phyloP scores from a whole-genome alignment of 2,329 filamentous ascomycete genomes.

The Kalaharituber pfeilii region DNA sequence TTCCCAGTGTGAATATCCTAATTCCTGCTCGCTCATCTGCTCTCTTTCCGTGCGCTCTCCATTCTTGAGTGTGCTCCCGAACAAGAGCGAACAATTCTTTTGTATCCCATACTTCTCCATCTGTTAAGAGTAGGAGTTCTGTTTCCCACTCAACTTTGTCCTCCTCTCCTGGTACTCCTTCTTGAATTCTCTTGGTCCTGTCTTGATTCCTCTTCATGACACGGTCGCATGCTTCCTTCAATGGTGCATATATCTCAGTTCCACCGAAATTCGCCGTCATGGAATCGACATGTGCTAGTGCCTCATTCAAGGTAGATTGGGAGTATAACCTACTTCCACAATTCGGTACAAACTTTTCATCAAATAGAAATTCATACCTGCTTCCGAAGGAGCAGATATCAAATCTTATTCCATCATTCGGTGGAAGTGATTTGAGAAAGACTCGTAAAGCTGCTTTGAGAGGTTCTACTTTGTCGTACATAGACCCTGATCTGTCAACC shows the following conservation, averaged over 20 bases:
- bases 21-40: conserved; percentile 22
- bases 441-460: conserved; percentile 41
- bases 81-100: conserved; percentile 32
- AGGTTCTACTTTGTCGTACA: conserved; percentile 38
- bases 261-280: conserved; percentile 37
- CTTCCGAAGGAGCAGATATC: conserved; percentile 53
- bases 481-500: conserved; percentile 54
- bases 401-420: conserved; percentile 40
- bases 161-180: not conserved
- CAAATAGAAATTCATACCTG: conserved; percentile 32
- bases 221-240: conserved; percentile 26
- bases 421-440: conserved; percentile 47
- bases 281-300: conserved; percentile 29
- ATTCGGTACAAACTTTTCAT: conserved; percentile 15
- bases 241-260: conserved; percentile 35
- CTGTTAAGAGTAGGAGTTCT: conserved; percentile 40
- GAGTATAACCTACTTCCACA: conserved; percentile 31
- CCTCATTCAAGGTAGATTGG: conserved; percentile 30
- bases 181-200: not conserved
- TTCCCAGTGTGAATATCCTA: conserved; percentile 39
- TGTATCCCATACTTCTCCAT: conserved; percentile 39
- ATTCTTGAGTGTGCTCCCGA: conserved; percentile 24
- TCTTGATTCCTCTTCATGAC: conserved; percentile 10
- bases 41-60: conserved; percentile 26
- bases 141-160: conserved; percentile 24